Evolutionary conservation across 306 rosid genomes (phyloP), one percentile per base, ranked within the genome.

Genomic region (Astragalus glycyphyllos): DNA sequence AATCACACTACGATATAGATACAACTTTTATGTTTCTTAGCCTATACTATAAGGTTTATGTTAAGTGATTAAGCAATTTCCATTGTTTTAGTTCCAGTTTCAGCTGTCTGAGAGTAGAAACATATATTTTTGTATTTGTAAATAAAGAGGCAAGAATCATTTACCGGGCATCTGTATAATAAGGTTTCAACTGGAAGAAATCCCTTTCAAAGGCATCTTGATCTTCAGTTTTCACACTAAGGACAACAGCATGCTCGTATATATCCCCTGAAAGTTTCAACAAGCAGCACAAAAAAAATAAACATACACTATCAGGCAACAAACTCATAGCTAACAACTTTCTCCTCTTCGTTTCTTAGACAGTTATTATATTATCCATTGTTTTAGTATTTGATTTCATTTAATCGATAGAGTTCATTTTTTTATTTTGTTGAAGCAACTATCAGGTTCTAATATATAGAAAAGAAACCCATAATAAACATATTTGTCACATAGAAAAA

Each of bases 191-290:
- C 80, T 94, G 99, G 79, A 83, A 89, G 84, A 94, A 94, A 87
- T 91, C 96, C 70, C 97, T 86, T 76, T 91, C 99, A 73, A 94
- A 94, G 29, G 99, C 96, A 81, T 87, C 99, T 73, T 94, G 96
- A 76, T 94, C 97, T 84, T 94, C 97, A 3, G 47, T 59, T 84
- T 91, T 91, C 70, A 94, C 97, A 60, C 99, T 91, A 26, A 91
- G 87, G 68, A 94, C 81, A 65, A 94, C 97, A 26, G 97, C 97
- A 58, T 94, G 96, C 86, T 94, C 99, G 1, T 94, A 94, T 70
- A 94, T 87, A 73, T 94, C 90, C 85, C 99, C 99, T 94, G 88
- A 65, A 79, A 82, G 44, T 78, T 77, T 59, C 67, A 87, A 74
- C 57, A 50, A 41, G 2, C 14, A 64, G 41, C 8, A 55, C 49